Base-by-base conservation (phyloP, 2,329 filamentous ascomycete species). In the Lachnellula occidentalis region DNA sequence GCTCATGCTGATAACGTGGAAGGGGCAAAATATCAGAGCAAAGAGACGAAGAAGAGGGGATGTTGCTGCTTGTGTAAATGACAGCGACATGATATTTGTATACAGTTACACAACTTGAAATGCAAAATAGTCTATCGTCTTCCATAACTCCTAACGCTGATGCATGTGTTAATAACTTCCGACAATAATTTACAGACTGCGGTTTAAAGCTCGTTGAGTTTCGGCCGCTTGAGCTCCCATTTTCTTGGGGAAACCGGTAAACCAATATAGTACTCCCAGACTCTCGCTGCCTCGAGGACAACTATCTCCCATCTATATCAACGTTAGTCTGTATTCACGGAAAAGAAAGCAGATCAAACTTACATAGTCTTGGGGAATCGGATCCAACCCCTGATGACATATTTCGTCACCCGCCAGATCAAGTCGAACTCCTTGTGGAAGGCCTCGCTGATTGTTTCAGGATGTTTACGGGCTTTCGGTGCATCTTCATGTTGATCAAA, bases 371-470 rank as follows among this genome's bases (percentile, higher is more conserved):
- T 76, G 0, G 92, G 92, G 47, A 91, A 75, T 21, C 77, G 73
- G 5, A 84, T 52, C 89, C 90, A 99, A 56, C 81, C 80, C 60
- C 70, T 77, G 8, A 94, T 22, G 2, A 97, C 83, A 63, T 85
- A 82, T 62, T 81, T 78, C 47, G 82, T 76, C 0, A 84, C 85
- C 55, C 77, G 76, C 65, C 76, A 80, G 12, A 96, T 78, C 15
- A 83, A 72, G 5, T 73, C 70, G 31, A 86, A 70, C 71, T 97
- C 92, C 0, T 78, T 71, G 61, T 76, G 74, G 58, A 92, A 76
- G 6, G 77, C 72, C 21, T 91, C 84, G 47, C 69, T 68, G 1
- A 86, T 1, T 0, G 78, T 76, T 45, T 74, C 73, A 34, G 76
- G 66, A 0, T 71, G 61, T 4, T 57, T 6, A 66, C 60, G 7